phyloP scores from a whole-genome alignment of 305 asterid species.

The Striga hermonthica region DNA sequence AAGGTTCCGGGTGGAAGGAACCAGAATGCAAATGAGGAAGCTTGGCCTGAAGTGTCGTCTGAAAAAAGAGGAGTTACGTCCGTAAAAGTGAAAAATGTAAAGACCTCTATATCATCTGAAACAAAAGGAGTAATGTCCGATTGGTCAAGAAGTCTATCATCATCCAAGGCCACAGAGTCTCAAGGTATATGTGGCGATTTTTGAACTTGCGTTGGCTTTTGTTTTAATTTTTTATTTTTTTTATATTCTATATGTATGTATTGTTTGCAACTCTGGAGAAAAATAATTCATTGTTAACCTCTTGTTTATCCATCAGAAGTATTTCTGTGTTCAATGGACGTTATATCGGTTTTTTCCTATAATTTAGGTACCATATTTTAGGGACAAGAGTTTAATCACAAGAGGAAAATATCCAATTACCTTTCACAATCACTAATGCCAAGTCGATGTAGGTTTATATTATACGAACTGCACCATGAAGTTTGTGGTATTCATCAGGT shows the following conservation, averaged over 20 bases:
- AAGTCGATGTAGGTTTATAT: not conserved
- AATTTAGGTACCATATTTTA: not conserved
- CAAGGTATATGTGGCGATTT: slow-evolving; percentile 30
- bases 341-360: slow-evolving; percentile 2
- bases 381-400: not conserved
- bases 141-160: slow-evolving; percentile 24
- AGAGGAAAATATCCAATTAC: not conserved
- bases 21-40: slow-evolving; percentile 22
- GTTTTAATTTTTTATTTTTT: not conserved
- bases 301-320: not conserved
- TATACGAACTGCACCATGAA: too few relatives aligned
- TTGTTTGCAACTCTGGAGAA: too few relatives aligned
- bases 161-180: slow-evolving; percentile 25
- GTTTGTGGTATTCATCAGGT: too few relatives aligned
- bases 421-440: not conserved
- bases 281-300: not conserved
- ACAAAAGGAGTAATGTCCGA: slow-evolving; percentile 16
- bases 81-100: not conserved
- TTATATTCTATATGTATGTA: too few relatives aligned
- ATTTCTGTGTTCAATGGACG: not conserved
- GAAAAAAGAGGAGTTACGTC: not conserved
- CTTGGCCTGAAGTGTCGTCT: slow-evolving; percentile 21
- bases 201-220: slow-evolving; percentile 9
- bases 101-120: not conserved
- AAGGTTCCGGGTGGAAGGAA: slow-evolving; percentile 27